Percentiles rank a stretch among this genome's conserved stretches.
These are phyloP conservation scores for Magnolia kwangsiensis DNA, from an alignment of 164 flowering plant species.

Conservation along the genomic window DNA sequence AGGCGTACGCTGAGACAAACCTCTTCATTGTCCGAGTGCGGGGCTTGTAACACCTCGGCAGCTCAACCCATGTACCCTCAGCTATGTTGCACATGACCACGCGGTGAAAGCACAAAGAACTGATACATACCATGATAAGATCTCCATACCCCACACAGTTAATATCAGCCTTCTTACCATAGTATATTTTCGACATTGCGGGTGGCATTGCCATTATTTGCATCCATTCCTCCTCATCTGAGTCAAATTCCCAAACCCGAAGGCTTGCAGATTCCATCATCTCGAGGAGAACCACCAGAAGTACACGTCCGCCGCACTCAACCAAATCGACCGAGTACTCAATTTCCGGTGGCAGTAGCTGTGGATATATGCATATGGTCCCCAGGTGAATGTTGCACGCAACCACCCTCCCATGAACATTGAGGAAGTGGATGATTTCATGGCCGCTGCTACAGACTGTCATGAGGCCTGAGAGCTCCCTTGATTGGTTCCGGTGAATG, in stretches of 20 bases:
- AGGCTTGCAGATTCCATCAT: slow-evolving; percentile 54
- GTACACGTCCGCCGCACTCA: slow-evolving; percentile 45
- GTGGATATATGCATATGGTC: slow-evolving; percentile 44
- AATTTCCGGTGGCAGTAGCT: slow-evolving; percentile 40
- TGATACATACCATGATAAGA: slow-evolving; percentile 45
- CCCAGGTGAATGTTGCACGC: slow-evolving; percentile 34
- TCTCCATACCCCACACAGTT: slow-evolving; percentile 51
- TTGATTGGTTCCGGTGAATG: slow-evolving; percentile 52
- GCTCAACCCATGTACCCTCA: slow-evolving; percentile 44
- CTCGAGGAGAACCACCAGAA: slow-evolving; percentile 48
- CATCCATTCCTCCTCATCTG: slow-evolving; percentile 29
- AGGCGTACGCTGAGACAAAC: slow-evolving; percentile 52
- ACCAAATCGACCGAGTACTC: slow-evolving; percentile 64
- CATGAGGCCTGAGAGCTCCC: slow-evolving; percentile 49
- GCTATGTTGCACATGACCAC: slow-evolving; percentile 42
- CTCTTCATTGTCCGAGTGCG: slow-evolving; percentile 28
- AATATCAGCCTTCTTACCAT: slow-evolving; percentile 60
- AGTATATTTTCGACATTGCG: slow-evolving; percentile 49
- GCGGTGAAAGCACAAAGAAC: slow-evolving; percentile 27
- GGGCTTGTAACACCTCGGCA: slow-evolving; percentile 36
- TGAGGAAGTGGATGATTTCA: slow-evolving; percentile 45
- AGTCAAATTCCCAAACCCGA: slow-evolving; percentile 50
- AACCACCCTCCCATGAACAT: slow-evolving; percentile 48
- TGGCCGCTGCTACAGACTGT: slow-evolving; percentile 31
- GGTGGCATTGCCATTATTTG: slow-evolving; percentile 63